A percentile compares a stretch with the other conserved stretches of the same genome.
phyloP scores from a whole-genome alignment of 139 green algal genomes.

The Asterochloris sp. region DNA sequence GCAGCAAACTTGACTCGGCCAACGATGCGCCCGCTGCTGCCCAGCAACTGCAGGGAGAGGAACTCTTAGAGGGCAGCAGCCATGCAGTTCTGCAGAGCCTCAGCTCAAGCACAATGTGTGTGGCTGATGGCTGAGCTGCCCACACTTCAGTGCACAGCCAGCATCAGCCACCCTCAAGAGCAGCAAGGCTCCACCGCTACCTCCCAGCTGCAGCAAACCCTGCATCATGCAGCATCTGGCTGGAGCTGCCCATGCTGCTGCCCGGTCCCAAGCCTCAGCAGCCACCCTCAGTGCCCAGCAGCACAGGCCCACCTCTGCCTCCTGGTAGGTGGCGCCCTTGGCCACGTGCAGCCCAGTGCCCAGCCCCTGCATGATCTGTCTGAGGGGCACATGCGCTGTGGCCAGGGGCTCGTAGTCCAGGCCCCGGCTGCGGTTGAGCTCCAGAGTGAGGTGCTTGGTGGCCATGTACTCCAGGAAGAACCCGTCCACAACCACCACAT shows the following conservation, averaged over 20 bases:
- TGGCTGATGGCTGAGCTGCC: not conserved
- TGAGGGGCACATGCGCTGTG: not conserved
- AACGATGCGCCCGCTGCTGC: slow-evolving; percentile 2
- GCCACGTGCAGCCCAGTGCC: not conserved
- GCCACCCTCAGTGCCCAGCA: too few relatives aligned
- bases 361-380: not conserved
- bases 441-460: slow-evolving; percentile 7
- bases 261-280: too few relatives aligned
- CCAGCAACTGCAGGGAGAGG: not conserved
- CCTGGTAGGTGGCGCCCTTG: not conserved
- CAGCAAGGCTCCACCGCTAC: not conserved
- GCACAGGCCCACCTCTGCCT: not conserved
- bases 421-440: slow-evolving; percentile 13
- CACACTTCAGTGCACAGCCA: not conserved
- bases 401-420: slow-evolving; percentile 12
- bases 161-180: not conserved
- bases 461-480: slow-evolving; percentile 18
- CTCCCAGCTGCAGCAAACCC: too few relatives aligned
- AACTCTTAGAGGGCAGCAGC: too few relatives aligned
- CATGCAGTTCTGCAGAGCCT: not conserved
- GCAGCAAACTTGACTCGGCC: not conserved
- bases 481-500: slow-evolving; percentile 18
- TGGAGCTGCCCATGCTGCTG: not conserved
- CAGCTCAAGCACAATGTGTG: not conserved
- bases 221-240: not conserved